Evolutionary conservation across 1,139 yeast genomes (phyloP).

Genomic region (Meyerozyma sp.): DNA sequence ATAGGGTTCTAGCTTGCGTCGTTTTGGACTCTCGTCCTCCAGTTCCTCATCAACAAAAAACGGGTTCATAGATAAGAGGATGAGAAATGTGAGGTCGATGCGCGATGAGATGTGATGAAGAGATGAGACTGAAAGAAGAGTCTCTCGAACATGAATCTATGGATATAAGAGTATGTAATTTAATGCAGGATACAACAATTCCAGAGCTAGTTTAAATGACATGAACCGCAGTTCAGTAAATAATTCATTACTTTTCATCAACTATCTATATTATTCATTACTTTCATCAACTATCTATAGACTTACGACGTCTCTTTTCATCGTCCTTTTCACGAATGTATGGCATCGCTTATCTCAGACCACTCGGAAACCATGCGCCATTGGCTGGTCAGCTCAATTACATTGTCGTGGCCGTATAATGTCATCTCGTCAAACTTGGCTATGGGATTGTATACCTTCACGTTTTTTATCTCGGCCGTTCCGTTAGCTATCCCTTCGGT

Average conservation of each 20-base stretch:
- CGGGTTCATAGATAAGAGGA: neutral
- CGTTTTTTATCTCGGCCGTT: slow-evolving; percentile 16
- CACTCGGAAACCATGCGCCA: slow-evolving; percentile 34
- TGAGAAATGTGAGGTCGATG: neutral
- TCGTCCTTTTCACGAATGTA: slow-evolving; percentile 14
- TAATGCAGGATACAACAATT: too few relatives aligned
- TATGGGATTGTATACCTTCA: slow-evolving; percentile 24
- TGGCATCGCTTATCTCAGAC: slow-evolving; percentile 24
- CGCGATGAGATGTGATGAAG: neutral
- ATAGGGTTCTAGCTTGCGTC: neutral
- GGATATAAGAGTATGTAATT: too few relatives aligned
- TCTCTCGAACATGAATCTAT: neutral
- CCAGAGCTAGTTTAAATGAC: too few relatives aligned
- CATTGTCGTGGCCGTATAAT: slow-evolving; percentile 37
- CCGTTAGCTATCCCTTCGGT: slow-evolving; percentile 11
- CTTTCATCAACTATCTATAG: too few relatives aligned
- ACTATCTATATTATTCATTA: too few relatives aligned
- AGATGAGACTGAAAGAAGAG: neutral
- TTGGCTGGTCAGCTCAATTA: slow-evolving; percentile 18
- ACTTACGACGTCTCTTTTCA: too few relatives aligned
- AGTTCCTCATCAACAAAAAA: neutral
- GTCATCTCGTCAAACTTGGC: slow-evolving; percentile 26
- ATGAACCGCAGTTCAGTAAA: too few relatives aligned
- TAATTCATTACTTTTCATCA: too few relatives aligned
- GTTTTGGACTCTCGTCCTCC: neutral